Base-by-base conservation (phyloP, 768 basidiomycete species). In the Gloeopeniophorella convolvens region DNA sequence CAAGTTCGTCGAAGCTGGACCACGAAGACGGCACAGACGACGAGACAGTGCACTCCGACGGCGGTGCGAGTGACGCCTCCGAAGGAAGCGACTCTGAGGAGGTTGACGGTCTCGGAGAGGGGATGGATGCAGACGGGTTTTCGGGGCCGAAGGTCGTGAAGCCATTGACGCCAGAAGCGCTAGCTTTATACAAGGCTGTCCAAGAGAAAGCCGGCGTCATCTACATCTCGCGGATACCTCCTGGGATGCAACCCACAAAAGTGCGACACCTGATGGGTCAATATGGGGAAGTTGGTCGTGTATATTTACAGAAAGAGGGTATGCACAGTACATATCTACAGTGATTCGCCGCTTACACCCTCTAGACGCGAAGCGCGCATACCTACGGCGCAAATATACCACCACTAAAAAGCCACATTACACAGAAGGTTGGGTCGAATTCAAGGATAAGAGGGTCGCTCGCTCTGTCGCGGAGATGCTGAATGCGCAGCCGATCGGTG, bases 381-480 rank as follows among this genome's bases (percentile, higher is more conserved):
- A 94, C 70, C 72, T 89, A 36, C 72, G 90, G 21, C 74, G 77
- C 46, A 92, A 91, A 66, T 79, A 83, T 64, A 91, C 88, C 3
- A 72, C 85, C 3, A 90, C 85, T 8, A 87, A 89, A 65, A 89
- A 89, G 57, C 74, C 83, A 10, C 89, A 93, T 60, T 98, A 85
- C 63, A 86, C 86, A 0, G 96, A 99, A 65, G 96, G 96, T 27
- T 99, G 96, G 96, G 85, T 98, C 34, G 96, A 99, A 67, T 97
- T 98, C 71, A 83, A 85, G 57, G 88, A 97, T 69, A 98, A 98
- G 68, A 82, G 79, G 40, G 73, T 97, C 36, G 96, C 93, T 0
- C 79, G 93, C 16, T 82, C 81, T 32, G 85, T 94, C 8, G 95
- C 95, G 7, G 89, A 81, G 48, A 91, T 98, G 90, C 72, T 99